Conservation (phyloP, 2,329 filamentous ascomycete genomes). For the Paraphoma chrysanthemicola region DNA sequence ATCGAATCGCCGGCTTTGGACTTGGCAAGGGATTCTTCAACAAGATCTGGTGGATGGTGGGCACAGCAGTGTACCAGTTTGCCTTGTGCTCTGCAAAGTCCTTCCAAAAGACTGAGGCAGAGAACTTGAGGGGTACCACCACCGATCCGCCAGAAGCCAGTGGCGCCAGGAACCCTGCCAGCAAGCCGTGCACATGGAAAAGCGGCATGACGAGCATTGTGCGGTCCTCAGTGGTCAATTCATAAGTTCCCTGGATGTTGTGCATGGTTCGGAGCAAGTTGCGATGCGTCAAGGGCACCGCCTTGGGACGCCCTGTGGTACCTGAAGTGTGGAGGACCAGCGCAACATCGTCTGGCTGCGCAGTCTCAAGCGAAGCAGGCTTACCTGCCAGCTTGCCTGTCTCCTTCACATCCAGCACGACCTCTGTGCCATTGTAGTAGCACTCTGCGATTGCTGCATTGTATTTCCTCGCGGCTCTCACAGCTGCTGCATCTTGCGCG, state of each 20-base stretch:
- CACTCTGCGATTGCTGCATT: conserved; percentile 85
- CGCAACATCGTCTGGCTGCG: conserved; percentile 79
- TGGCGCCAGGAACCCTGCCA: conserved; percentile 81
- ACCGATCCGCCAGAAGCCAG: conserved; percentile 79
- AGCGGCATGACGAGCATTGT: conserved; percentile 90
- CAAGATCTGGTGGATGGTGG: conserved; percentile 89
- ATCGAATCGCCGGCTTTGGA: conserved; percentile 76
- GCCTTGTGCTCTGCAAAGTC: conserved; percentile 77
- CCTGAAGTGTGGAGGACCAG: conserved; percentile 85
- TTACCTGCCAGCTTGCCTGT: conserved; percentile 68
- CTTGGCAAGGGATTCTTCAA: conserved; percentile 74
- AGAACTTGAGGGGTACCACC: conserved; percentile 80
- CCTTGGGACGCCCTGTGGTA: conserved; percentile 85
- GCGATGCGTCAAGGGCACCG: conserved; percentile 78
- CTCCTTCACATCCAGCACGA: conserved; percentile 81
- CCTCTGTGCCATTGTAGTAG: conserved; percentile 76
- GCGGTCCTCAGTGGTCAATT: conserved; percentile 72
- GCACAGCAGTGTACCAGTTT: conserved; percentile 94
- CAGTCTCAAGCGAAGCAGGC: conserved; percentile 57
- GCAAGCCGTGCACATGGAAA: conserved; percentile 88
- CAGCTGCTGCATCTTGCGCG: conserved; percentile 70
- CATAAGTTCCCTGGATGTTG: conserved; percentile 81
- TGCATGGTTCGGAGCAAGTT: conserved; percentile 84
- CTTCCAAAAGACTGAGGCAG: conserved; percentile 80
- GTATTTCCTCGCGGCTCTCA: conserved; percentile 79